Percentiles rank a stretch among this genome's conserved stretches.
Conservation (phyloP, 495 filamentous ascomycete genomes). For the Penicillium nucicola region DNA sequence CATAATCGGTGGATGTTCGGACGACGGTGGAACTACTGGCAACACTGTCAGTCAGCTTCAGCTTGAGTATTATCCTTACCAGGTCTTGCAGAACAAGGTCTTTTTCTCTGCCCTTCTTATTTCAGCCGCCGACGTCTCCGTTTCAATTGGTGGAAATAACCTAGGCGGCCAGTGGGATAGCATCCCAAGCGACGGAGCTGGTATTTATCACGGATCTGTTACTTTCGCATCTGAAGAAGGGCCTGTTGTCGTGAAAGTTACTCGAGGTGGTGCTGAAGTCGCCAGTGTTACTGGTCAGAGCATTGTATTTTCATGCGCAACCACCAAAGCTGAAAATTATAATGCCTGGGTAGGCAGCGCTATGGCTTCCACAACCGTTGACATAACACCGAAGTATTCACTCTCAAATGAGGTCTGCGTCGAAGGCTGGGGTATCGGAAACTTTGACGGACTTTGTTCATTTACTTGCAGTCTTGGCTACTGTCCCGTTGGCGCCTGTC, state of each 20-base stretch:
- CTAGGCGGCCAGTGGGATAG: too few species aligned
- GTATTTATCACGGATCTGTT: too few species aligned
- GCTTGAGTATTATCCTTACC: constrained; percentile 8
- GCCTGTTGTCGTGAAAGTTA: too few species aligned
- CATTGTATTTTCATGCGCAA: too few species aligned
- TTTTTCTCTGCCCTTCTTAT: constrained; percentile 36
- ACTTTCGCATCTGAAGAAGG: too few species aligned
- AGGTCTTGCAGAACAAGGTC: constrained; percentile 24
- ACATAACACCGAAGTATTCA: too few species aligned
- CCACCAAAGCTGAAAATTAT: too few species aligned
- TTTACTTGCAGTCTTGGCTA: constrained; percentile 15
- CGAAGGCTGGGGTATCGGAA: background rate
- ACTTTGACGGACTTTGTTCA: constrained; percentile 9
- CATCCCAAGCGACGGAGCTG: too few species aligned
- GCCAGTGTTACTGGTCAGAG: too few species aligned
- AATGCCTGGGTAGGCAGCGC: background rate
- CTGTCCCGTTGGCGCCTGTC: constrained; percentile 16
- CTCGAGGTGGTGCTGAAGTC: too few species aligned
- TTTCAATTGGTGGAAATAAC: too few species aligned
- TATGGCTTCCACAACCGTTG: background rate
- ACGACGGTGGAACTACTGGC: constrained; percentile 29
- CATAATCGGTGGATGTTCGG: constrained; percentile 22
- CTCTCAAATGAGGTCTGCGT: background rate
- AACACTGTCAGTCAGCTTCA: constrained; percentile 27
- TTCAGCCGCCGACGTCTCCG: too few species aligned